Conservation (phyloP, 495 filamentous ascomycete species). For the Lasiosphaeria hispida region DNA sequence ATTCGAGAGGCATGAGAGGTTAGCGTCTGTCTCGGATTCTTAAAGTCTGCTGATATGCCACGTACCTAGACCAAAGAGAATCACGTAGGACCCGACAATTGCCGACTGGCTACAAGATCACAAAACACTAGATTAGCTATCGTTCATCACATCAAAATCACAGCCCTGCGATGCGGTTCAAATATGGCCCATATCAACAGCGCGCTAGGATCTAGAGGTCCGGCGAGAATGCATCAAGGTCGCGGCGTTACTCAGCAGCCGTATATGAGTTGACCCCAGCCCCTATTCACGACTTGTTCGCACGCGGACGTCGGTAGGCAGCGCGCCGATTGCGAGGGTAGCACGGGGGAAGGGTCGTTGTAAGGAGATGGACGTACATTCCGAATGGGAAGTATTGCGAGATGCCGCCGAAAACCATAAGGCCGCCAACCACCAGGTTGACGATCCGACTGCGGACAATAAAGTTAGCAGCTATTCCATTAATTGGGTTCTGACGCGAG, state of each 20-base stretch:
- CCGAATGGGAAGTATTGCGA: conserved; percentile 72
- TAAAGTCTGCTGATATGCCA: neutral
- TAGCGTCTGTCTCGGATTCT: neutral
- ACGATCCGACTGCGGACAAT: conserved; percentile 70
- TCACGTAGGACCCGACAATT: conserved; percentile 80
- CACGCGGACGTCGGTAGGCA: too few relatives aligned
- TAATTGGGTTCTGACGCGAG: neutral
- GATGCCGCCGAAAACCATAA: conserved; percentile 90
- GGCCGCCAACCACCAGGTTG: conserved; percentile 81
- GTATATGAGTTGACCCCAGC: too few relatives aligned
- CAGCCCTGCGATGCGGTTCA: too few relatives aligned
- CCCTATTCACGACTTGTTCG: too few relatives aligned
- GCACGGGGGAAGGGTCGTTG: neutral
- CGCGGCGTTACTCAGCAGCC: too few relatives aligned
- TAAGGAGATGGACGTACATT: conserved; percentile 46
- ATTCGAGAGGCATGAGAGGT: conserved; percentile 5
- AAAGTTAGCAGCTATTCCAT: conserved; percentile 7
- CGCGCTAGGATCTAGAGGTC: too few relatives aligned
- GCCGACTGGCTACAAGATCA: conserved; percentile 52
- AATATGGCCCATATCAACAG: too few relatives aligned
- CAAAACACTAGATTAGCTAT: neutral
- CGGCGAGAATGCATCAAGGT: too few relatives aligned
- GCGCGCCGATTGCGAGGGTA: too few relatives aligned
- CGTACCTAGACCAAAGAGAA: conserved; percentile 86
- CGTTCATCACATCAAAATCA: neutral